These are phyloP conservation scores for Hevea brasiliensis DNA, from an alignment of 345 rosid genomes.

Conservation along the genomic window DNA sequence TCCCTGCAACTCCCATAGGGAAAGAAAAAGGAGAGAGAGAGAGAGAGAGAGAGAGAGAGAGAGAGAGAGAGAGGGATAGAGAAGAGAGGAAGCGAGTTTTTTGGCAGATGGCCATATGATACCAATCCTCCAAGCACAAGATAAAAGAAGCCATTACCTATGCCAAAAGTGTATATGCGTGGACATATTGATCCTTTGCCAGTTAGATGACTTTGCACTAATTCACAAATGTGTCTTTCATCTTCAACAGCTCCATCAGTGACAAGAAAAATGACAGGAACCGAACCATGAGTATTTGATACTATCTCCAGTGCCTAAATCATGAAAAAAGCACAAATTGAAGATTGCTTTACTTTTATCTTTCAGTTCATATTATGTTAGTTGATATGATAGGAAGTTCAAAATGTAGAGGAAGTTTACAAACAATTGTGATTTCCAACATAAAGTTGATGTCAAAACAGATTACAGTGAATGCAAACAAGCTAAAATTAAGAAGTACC, in stretches of 20 bases:
- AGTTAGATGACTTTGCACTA: conserved; percentile 53
- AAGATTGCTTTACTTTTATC: not conserved
- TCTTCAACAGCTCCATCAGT: conserved; percentile 96
- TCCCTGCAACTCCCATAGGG: no score
- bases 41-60: no score
- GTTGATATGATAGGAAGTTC: not conserved
- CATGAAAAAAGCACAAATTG: conserved; percentile 13
- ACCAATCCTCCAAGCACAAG: not conserved
- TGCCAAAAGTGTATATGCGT: conserved; percentile 75
- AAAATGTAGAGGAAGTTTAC: no score
- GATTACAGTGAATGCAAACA: not conserved
- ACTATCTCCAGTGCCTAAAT: conserved; percentile 89
- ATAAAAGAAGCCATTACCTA: conserved; percentile 50
- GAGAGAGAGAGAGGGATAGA: no score
- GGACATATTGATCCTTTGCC: conserved; percentile 56
- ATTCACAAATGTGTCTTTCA: conserved; percentile 76
- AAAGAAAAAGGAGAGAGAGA: no score
- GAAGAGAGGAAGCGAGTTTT: no score
- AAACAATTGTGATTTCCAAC: no score
- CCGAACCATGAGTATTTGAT: conserved; percentile 48
- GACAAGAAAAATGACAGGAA: conserved; percentile 78
- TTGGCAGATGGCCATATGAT: no score
- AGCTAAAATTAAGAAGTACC: not conserved
- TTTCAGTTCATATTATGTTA: not conserved
- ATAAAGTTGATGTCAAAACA: not conserved